Base-by-base conservation (phyloP, 352 stramenopile genomes). In the Pythium periplocum region DNA sequence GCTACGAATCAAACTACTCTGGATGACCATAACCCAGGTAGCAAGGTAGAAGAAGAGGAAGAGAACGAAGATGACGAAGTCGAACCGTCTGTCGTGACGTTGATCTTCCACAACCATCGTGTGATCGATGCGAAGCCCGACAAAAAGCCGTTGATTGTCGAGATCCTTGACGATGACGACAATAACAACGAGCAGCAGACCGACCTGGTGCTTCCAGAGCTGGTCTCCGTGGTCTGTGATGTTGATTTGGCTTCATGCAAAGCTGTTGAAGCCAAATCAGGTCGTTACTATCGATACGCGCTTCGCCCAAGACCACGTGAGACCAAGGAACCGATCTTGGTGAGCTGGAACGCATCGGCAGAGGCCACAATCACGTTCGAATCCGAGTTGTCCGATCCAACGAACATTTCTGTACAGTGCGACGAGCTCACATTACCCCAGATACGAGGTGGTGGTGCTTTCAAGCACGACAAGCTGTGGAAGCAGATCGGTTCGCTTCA, bases 401-500 rank as follows among this genome's bases (percentile, higher is more conserved):
- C 48, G 7, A 10, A 31, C 0, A 10, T 88, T 31, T 62, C 42
- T 12, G 45, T 89, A 33, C 42, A 44, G 5, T 80, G 73, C 57
- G 53, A 68, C 0, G 63, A 79, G 31, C 56, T 90, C 4, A 47
- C 78, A 8, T 65, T 89, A 0, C 76, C 76, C 33, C 51, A 67
- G 47, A 38, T 51, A 0, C 45, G 57, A 32, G 6, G 58, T 4
- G 10, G 6, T 9, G 43, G 31, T 32, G 37, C 40, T 12, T 17
- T n/a, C 2, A 49, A 44, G 6, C 40, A 44, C 10, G 51, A 59
- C 6, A 88, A 87, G 59, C 9, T 85, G 5, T 91, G 81, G 81
- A 88, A 75, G 54, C 81, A 89, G 53, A 75, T 91, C 31, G 78
- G 81, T 12, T 88, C 76, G 34, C 57, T 91, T 4, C 66, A 88